These are phyloP conservation scores for Sphaerulina vaccinii DNA, from an alignment of 2,329 filamentous ascomycete genomes.

Conservation along the genomic window DNA sequence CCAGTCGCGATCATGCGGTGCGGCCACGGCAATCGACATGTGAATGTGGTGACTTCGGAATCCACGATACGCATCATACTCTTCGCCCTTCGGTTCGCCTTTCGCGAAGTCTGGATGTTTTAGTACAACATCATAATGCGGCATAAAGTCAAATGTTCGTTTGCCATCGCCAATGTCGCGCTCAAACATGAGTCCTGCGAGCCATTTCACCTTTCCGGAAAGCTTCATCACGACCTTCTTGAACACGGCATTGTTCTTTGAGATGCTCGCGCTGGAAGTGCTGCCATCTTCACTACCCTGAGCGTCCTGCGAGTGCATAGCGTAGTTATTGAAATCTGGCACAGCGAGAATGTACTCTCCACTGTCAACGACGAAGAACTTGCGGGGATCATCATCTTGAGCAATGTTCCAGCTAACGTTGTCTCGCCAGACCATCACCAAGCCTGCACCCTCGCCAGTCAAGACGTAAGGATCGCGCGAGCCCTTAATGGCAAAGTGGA, in stretches of 20 bases:
- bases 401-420: constrained; percentile 87
- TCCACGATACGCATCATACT: constrained; percentile 91
- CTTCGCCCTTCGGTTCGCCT: constrained; percentile 46
- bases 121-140: constrained; percentile 87
- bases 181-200: constrained; percentile 89
- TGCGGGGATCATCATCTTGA: constrained; percentile 79
- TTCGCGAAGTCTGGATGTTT: constrained; percentile 76
- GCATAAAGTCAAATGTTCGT: constrained; percentile 83
- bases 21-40: constrained; percentile 85
- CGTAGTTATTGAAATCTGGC: constrained; percentile 88
- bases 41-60: constrained; percentile 97
- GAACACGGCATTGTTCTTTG: constrained; percentile 77
- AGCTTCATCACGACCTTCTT: constrained; percentile 99
- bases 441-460: constrained; percentile 87
- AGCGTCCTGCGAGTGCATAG: constrained; percentile 60
- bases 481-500: constrained; percentile 85
- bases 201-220: constrained; percentile 91
- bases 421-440: constrained; percentile 98
- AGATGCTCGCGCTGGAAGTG: constrained; percentile 59
- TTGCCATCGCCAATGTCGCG: constrained; percentile 69
- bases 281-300: constrained; percentile 57
- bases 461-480: constrained; percentile 90
- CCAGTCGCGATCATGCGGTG: constrained; percentile 86
- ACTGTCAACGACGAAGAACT: constrained; percentile 94
- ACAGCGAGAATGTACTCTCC: constrained; percentile 93